Evolutionary conservation across 2,329 filamentous ascomycete species (phyloP), one percentile per base, ranked within the genome.

Genomic region (Biscogniauxia mediterranea): DNA sequence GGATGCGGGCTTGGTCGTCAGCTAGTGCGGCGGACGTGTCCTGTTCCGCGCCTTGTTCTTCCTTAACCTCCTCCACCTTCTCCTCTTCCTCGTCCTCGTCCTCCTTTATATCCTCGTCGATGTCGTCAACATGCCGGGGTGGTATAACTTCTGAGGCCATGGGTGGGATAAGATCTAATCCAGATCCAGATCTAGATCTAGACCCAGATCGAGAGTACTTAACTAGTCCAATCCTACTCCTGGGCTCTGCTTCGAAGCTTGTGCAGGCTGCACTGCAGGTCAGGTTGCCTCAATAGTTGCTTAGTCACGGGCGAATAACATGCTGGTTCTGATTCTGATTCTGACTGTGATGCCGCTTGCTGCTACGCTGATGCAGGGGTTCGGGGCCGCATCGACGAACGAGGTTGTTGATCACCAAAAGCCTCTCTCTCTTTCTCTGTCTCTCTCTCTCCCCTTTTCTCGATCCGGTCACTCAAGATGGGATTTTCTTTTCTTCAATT

Each of bases 1-100:
- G 74, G 54, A 89, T 87, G 54, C 79, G 70, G 63, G 75, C 73
- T 70, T 85, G 80, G 55, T 61, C 54, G n/a, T 17, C 21, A n/a
- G 54, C 56, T 57, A 55, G 55, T 52, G 59, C 15, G 23, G 51
- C 55, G 13, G 63, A 21, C 42, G 49, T 54, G 55, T 61, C 56
- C 46, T 59, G 46, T 51, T 61, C 64, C 51, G 26, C 58, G 23
- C 23, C 23, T 5, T 46, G 38, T 61, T 51, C 5, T 55, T 21
- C 6, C 59, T 21, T 62, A 50, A 23, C 19, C 9, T 26, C 51
- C 13, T 23, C 51, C 51, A 23, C 51, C 23, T 52, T 26, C 51
- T 52, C 51, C 20, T 23, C 51, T 6, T 52, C 15, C 20, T 23
- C 51, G 9, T 52, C 38, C 13, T 46, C 15, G 23, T 55, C 58